A percentile compares a stretch with the other conserved stretches of the same genome.
These are phyloP conservation scores for Nakazawaea ishiwadae DNA, from an alignment of 805 yeast species.

Conservation along the genomic window DNA sequence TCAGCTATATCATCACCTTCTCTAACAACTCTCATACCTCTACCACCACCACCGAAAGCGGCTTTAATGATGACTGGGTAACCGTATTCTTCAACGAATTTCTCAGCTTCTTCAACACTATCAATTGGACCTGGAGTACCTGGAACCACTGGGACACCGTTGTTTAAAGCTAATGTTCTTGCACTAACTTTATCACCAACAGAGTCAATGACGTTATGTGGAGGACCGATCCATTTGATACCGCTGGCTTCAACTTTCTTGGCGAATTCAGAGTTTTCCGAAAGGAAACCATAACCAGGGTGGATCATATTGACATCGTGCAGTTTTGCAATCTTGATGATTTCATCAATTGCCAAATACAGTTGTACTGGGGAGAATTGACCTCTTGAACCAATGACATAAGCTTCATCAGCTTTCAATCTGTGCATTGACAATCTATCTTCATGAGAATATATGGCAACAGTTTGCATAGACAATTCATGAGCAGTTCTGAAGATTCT, in stretches of 20 bases:
- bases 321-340: constrained; percentile 75
- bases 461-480: constrained; percentile 94
- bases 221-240: constrained; percentile 95
- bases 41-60: constrained; percentile 99
- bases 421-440: constrained; percentile 94
- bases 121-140: constrained; percentile 98
- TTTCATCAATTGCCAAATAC: constrained; percentile 92
- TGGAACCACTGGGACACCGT: constrained; percentile 90
- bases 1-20: constrained; percentile 92
- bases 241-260: constrained; percentile 86
- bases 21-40: constrained; percentile 99
- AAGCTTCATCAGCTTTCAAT: constrained; percentile 90
- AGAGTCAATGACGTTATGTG: constrained; percentile 79
- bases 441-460: constrained; percentile 95
- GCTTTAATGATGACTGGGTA: constrained; percentile 97
- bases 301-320: constrained; percentile 83
- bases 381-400: constrained; percentile 85
- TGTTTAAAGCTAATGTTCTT: constrained; percentile 75
- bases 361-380: constrained; percentile 95
- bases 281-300: constrained; percentile 88
- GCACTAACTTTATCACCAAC: constrained; percentile 98
- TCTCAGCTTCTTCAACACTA: constrained; percentile 67
- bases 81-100: constrained; percentile 80
- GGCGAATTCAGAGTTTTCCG: constrained; percentile 93
- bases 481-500: constrained; percentile 96